Evolutionary conservation across 148 eudicot genomes (phyloP), one percentile per base, ranked within the genome.

Genomic region (Suaeda aralocaspica): DNA sequence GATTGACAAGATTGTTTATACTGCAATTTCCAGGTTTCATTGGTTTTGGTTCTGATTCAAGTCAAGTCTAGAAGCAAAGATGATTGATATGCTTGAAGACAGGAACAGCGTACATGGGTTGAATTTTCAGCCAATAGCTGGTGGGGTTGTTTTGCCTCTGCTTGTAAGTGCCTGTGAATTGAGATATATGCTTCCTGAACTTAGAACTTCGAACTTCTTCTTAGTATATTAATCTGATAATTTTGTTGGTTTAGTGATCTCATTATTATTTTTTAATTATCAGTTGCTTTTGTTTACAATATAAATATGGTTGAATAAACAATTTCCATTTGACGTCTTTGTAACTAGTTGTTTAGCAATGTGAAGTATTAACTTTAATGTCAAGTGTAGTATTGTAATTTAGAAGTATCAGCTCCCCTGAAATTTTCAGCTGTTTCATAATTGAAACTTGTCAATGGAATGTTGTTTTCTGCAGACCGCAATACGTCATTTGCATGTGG

Each of bases 61-160:
- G 28, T 56, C 72, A 69, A 25, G 51, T 21, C 24, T 44, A 25
- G n/a, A 9, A 19, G 28, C 56, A 16, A 66, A 53, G 60, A 48
- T 50, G 57, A 56, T 41, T n/a, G n/a, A n/a, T n/a, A 39, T 25
- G 51, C 30, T 69, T 55, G 63, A 55, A 53, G 60, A 21, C 34
- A 58, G 63, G 63, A 64, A n/a, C 21, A 52, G n/a, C 24, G 21
- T 51, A n/a, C 30, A 51, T 59, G 62, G 19, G 15, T 18, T 58
- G 22, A 1, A 2, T 49, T 15, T 18, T 4, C 15, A 64, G 62
- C 62, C 59, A 31, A 29, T 64, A 48, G 28, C 59, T 52, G 75
- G 75, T 72, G 41, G 22, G 72, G 57, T 24, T 63, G n/a, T n/a
- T 36, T 63, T 51, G 6, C 46, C 39, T 41, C 52, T 72, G 31